Conservation (phyloP, 2,329 filamentous ascomycete genomes). For the Fusarium temperatum region DNA sequence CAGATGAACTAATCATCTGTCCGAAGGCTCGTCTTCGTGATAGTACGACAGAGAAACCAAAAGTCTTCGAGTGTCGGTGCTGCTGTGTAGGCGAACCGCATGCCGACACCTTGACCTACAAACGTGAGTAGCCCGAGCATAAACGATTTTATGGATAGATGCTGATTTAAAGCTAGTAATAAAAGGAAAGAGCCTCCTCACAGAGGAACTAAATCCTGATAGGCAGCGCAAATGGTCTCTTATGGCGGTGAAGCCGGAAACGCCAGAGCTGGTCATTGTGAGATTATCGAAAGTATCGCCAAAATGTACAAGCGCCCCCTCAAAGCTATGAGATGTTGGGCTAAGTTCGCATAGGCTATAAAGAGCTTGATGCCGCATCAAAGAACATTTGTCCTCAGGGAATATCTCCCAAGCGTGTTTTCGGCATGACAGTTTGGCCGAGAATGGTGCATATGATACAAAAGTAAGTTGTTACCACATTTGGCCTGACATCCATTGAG, state of each 20-base stretch:
- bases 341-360: rapidly evolving
- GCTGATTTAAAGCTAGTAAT: rapidly evolving
- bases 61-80: neutral
- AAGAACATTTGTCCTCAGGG: rapidly evolving
- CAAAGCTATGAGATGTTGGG: rapidly evolving
- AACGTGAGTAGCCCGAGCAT: rapidly evolving
- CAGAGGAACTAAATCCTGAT: rapidly evolving
- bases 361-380: rapidly evolving
- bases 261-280: rapidly evolving
- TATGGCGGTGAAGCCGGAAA: neutral
- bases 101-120: rapidly evolving
- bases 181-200: rapidly evolving
- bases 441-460: neutral
- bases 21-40: rapidly evolving
- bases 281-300: neutral
- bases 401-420: rapidly evolving
- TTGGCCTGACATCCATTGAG: no score
- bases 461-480: neutral
- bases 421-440: no score
- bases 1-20: rapidly evolving
- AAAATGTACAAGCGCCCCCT: neutral
- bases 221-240: neutral
- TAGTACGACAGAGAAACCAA: rapidly evolving
- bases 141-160: rapidly evolving
- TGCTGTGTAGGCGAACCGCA: neutral